Evolutionary conservation across 495 filamentous ascomycete species (phyloP), one percentile per base, ranked within the genome.

Genomic region (Penicillium pulvis): DNA sequence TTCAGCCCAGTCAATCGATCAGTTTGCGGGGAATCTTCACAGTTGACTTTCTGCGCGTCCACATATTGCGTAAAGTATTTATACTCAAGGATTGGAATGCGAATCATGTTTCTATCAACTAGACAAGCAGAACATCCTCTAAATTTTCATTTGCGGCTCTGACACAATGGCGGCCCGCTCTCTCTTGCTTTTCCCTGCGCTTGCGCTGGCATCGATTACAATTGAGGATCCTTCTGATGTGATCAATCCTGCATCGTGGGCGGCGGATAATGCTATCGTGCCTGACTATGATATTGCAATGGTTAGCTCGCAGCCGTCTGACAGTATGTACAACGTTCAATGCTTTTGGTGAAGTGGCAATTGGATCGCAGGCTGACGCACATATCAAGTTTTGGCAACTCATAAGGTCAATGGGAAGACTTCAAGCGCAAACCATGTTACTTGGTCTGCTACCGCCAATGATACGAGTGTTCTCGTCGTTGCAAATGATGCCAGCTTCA

Each of bases 391-490:
- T 20, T 3, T 46, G 36, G 57, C 57, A 14, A 53, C 50, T 35
- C 57, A 56, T 36, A 60, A 39, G 19, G 26, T 58, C 20, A 33
- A 62, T 3, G 55, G 44, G 0, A 45, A 57, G 23, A 56, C 35
- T 19, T 42, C 51, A 16, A 52, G 26, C 12, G 55, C 52, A 1
- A 26, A 65, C 44, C 59, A 65, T 30, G 42, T 49, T 26, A 57
- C 56, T 10, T 61, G 56, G 55, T 57, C 48, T 14, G 63, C 59
- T 19, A 58, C 59, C 11, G 49, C 59, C 11, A 65, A 65, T n/a
- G 63, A 65, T 16, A 65, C 56, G 24, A 62, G 56, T 42, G 63
- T 65, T 6, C 41, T 65, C 11, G 47, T 65, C 4, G 56, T 62
- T 5, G 28, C 63, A 2, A 43, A 62, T 2, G 36, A 42, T 8